These are phyloP conservation scores for Aspergillus sp. DNA, from an alignment of 2,329 filamentous ascomycete species.

Conservation along the genomic window DNA sequence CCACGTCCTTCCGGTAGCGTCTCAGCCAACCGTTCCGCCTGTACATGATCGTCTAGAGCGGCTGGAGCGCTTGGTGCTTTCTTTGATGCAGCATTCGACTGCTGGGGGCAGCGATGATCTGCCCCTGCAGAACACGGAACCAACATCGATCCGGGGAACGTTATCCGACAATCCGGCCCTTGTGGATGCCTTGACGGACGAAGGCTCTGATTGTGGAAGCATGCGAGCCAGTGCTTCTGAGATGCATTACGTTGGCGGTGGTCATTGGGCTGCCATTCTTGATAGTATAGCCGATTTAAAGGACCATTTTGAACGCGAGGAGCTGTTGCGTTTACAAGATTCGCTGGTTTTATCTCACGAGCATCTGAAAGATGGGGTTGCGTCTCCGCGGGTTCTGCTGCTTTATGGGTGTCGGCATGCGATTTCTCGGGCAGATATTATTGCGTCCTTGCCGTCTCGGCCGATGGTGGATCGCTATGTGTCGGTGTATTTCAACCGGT, in stretches of 20 bases:
- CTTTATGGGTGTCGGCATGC: not conserved
- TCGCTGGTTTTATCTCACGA: not conserved
- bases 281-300: conserved; percentile 26
- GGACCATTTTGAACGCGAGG: conserved; percentile 23
- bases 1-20: conserved; percentile 27
- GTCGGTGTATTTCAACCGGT: not conserved
- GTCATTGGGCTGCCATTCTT: conserved; percentile 30
- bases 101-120: not conserved
- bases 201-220: conserved; percentile 20
- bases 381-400: not conserved
- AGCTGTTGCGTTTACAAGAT: conserved; percentile 13
- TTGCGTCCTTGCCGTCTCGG: not conserved
- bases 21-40: conserved; percentile 37
- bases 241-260: conserved; percentile 23
- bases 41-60: conserved; percentile 60
- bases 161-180: not conserved
- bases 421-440: not conserved
- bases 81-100: conserved; percentile 41
- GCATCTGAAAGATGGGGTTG: not conserved
- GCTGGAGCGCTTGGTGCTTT: conserved; percentile 57
- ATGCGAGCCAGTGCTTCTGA: conserved; percentile 20
- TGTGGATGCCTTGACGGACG: not conserved
- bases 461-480: not conserved
- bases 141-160: not conserved
- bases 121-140: too few relatives aligned